Evolutionary conservation across 1,284 basidiomycete species (phyloP).

Genomic region (Trametes hirsuta): DNA sequence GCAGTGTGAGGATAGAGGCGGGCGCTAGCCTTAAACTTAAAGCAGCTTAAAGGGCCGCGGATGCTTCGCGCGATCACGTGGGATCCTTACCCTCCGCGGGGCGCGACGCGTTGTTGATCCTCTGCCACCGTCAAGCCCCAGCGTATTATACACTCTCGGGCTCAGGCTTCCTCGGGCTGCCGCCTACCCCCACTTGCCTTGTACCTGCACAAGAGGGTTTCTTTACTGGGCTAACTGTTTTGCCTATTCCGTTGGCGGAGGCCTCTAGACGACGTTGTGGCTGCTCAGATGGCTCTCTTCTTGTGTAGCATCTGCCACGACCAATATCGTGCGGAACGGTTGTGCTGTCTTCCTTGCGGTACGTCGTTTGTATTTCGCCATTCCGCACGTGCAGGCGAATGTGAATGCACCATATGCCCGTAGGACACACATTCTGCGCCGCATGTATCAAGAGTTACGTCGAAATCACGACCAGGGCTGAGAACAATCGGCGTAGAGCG

Average conservation of each 20-base stretch:
- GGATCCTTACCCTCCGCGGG: not conserved
- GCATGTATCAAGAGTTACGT: slow-evolving; percentile 4
- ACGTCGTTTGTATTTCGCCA: not conserved
- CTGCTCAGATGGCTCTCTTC: not conserved
- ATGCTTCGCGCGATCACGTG: not conserved
- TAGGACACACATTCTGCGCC: slow-evolving; percentile 9
- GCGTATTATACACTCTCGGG: too few species aligned
- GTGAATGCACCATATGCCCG: not conserved
- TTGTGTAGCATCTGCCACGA: slow-evolving; percentile 22
- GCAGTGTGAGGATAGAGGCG: too few species aligned
- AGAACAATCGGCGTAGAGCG: not conserved
- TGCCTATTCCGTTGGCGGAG: not conserved
- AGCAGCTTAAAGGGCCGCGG: too few species aligned
- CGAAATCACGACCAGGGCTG: not conserved
- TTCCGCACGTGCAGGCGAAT: not conserved
- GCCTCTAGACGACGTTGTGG: not conserved
- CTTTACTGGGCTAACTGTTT: not conserved
- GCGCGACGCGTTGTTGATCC: slow-evolving; percentile 6
- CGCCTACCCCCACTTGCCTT: not conserved
- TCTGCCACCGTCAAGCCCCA: not conserved
- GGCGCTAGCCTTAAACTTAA: too few species aligned
- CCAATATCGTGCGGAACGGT: not conserved
- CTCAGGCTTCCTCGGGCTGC: not conserved
- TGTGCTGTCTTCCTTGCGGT: slow-evolving; percentile 20
- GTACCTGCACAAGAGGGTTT: not conserved